Evolutionary conservation across 805 yeast genomes (phyloP), one percentile per base, ranked within the genome.

Genomic region (Lachancea kluyveri): DNA sequence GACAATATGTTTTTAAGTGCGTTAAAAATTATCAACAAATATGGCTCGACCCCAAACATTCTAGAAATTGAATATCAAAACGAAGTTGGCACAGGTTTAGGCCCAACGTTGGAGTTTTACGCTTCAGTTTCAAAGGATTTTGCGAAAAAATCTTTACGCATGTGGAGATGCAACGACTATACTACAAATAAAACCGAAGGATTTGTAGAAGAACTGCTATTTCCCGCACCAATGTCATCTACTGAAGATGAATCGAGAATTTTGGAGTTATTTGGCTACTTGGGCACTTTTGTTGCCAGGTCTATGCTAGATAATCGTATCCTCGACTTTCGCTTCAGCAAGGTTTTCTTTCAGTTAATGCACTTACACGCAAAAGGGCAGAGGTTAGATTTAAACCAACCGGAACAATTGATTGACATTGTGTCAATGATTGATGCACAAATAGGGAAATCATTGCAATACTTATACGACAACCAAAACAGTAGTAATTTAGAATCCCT

Each of bases 1-100:
- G 68, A 69, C 9, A 72, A 72, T 42, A 55, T 90, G 16, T 64
- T 92, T 29, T 76, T 77, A 40, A 79, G 92, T 37, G 94, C 95
- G 0, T 57, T 82, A 30, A 84, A 84, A 47, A 81, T 88, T 2
- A 62, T 92, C 56, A 79, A 76, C 26, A 62, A 73, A 30, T 80
- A 85, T 52, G 94, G 92, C 0, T 60, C 82, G 0, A 69, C 79
- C n/a, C 87, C 95, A 1, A 80, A 86, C 17, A 65, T 83, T 4
- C 60, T 90, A 14, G 97, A 90, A 46, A 77, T 92, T 35, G 95
- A 88, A 52, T 90, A 82, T 48, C 75, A 70, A 41, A 87, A 80
- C 42, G 98, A 90, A 54, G 95, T 71, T 5, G 98, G 97, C n/a
- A 79, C 95, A 0, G 98, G 98, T 0, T 61, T 87, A 26, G 98